phyloP scores from a whole-genome alignment of 2,329 filamentous ascomycete genomes.

The Dothidotthia symphoricarpi region DNA sequence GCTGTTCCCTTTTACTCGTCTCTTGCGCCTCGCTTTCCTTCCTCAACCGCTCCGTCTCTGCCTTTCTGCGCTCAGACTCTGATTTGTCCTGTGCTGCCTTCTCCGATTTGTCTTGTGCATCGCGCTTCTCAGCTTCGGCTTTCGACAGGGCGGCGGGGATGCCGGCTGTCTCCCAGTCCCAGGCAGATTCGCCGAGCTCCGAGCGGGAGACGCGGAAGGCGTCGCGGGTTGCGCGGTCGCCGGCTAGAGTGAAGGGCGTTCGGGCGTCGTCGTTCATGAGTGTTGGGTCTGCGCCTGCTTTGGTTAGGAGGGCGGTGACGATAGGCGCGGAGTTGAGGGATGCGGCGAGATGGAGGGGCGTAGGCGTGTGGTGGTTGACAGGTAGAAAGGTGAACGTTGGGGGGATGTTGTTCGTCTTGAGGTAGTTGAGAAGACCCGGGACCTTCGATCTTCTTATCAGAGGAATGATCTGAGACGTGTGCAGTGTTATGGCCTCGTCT shows the following conservation, averaged over 20 bases:
- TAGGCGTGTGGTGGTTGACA: constrained; percentile 71
- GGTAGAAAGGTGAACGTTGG: constrained; percentile 76
- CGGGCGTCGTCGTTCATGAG: constrained; percentile 65
- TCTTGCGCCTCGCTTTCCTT: constrained; percentile 53
- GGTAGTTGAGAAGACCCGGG: constrained; percentile 79
- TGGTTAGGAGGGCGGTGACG: constrained; percentile 72
- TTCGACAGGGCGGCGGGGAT: constrained; percentile 71
- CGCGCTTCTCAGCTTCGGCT: constrained; percentile 67
- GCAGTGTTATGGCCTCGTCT: constrained; percentile 76
- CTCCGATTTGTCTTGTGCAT: constrained; percentile 68
- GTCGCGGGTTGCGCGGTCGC: constrained; percentile 81
- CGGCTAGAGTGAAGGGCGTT: constrained; percentile 80
- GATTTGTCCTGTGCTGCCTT: constrained; percentile 64
- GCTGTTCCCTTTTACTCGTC: constrained; percentile 52
- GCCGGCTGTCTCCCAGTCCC: constrained; percentile 74
- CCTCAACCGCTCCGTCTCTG: constrained; percentile 70
- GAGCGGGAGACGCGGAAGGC: constrained; percentile 85
- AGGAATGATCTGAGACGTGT: constrained; percentile 85
- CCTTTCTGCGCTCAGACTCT: constrained; percentile 62
- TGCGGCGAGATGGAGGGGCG: constrained; percentile 81
- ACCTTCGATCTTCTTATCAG: constrained; percentile 87
- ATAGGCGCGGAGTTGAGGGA: constrained; percentile 75
- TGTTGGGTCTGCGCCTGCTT: constrained; percentile 72
- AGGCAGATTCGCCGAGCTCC: constrained; percentile 73
- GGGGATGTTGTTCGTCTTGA: constrained; percentile 70